Percentiles rank a stretch among this genome's conserved stretches.
phyloP scores from a whole-genome alignment of 73 alveolate species.

The Paramecium sexaurelia region DNA sequence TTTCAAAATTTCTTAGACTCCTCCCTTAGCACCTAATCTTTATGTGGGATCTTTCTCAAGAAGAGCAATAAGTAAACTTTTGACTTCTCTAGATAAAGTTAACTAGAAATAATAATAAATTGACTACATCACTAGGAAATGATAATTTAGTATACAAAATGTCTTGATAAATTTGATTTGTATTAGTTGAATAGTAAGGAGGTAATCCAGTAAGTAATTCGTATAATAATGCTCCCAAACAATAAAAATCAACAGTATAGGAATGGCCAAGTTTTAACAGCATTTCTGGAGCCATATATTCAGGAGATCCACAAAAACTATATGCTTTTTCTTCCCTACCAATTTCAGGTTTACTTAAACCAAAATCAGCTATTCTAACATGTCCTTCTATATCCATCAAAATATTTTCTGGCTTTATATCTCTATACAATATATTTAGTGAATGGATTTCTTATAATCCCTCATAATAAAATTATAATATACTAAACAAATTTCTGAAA shows the following conservation, averaged over 20 bases:
- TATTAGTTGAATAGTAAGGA: constrained; percentile 69
- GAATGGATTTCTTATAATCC: constrained; percentile 75
- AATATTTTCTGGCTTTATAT: constrained; percentile 84
- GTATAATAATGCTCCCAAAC: constrained; percentile 75
- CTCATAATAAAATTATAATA: constrained; percentile 68
- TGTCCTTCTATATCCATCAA: constrained; percentile 77
- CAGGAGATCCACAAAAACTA: constrained; percentile 82
- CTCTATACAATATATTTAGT: constrained; percentile 71
- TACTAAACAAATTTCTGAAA: constrained; percentile 77
- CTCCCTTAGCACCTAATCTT: constrained; percentile 82
- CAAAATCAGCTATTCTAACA: constrained; percentile 75
- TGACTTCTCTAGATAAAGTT: constrained; percentile 69
- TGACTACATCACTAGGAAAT: constrained; percentile 54
- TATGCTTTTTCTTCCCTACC: constrained; percentile 68
- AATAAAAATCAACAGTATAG: constrained; percentile 73
- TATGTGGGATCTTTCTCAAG: constrained; percentile 83
- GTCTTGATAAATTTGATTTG: constrained; percentile 63
- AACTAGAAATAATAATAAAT: not conserved
- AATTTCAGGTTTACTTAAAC: constrained; percentile 72
- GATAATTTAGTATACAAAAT: constrained; percentile 58
- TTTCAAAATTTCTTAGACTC: constrained; percentile 61
- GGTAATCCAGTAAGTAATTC: constrained; percentile 77
- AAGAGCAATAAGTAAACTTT: constrained; percentile 74
- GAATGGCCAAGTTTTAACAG: constrained; percentile 73
- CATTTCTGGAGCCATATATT: constrained; percentile 80